Base-by-base conservation (phyloP, 2,329 filamentous ascomycete species). In the Fusarium sp. region DNA sequence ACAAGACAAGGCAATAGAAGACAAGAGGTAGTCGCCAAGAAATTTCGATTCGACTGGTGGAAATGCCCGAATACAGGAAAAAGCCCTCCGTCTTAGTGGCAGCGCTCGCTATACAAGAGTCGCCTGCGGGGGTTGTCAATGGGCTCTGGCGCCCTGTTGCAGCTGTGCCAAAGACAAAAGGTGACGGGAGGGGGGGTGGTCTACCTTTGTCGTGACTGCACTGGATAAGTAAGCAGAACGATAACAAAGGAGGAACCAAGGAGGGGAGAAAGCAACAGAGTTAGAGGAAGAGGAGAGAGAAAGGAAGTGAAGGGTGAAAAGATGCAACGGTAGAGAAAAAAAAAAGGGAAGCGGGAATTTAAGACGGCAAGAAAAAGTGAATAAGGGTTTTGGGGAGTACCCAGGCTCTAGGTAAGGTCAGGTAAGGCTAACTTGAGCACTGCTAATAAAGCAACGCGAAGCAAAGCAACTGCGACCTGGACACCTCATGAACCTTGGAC, bases 291-390 rank as follows among this genome's bases (percentile, higher is more conserved):
- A 45, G 39, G 38, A 44, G 48, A 20, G 30, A 19, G 40, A 47
- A 40, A 52, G 30, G 19, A 26, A 49, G 53, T 59, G 58, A 52
- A 50, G 53, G 38, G 48, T 59, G 60, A 64, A 60, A 67, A 47
- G 54, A 73, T 42, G 44, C 30, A 63, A 38, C 28, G 49, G 57
- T 70, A 28, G 12, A 28, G 48, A 46, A 26, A 47, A 42, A 61
- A 59, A 68, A 69, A 59, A 63, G 53, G 49, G 64, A 62, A 69
- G 71, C 71, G 71, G 69, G 65, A 73, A 73, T 72, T 73, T 73
- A 71, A 69, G 68, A 62, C 53, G 58, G 46, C 47, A 58, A 65
- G 62, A 54, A 68, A 70, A 61, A 65, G 62, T 65, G 65, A 68
- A 56, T 70, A 69, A 73, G 71, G 71, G 71, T 67, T 73, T 71